A percentile compares a stretch with the other conserved stretches of the same genome.
phyloP scores from a whole-genome alignment of 1,284 basidiomycete genomes.

The Phylloporus sp. region DNA sequence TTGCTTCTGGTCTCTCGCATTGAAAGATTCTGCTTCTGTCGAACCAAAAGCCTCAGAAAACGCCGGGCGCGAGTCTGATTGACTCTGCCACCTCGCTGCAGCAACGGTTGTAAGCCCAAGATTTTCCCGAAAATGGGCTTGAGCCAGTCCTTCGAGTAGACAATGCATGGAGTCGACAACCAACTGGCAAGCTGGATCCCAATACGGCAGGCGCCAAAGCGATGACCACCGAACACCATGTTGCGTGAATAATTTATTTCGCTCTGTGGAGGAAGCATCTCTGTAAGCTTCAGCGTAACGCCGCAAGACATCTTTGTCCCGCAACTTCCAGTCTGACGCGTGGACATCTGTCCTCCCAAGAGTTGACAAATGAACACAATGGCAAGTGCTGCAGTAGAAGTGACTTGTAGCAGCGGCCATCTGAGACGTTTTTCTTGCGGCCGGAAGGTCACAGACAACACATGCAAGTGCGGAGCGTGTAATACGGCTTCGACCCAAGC shows the following conservation, averaged over 20 bases:
- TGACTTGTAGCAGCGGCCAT: too few relatives aligned
- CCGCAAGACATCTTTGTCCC: not conserved
- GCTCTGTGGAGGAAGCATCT: not conserved
- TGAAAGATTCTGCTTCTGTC: too few relatives aligned
- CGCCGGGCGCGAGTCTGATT: too few relatives aligned
- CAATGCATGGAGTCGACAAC: not conserved
- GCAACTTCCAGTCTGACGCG: not conserved
- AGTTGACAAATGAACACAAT: not conserved
- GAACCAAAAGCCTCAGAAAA: too few relatives aligned
- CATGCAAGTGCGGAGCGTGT: not conserved
- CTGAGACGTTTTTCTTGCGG: too few relatives aligned
- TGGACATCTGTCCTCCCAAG: not conserved
- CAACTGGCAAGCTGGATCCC: not conserved
- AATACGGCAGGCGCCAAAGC: not conserved
- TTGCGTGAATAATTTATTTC: not conserved
- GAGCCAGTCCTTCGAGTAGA: not conserved
- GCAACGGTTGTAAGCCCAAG: not conserved
- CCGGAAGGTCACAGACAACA: too few relatives aligned
- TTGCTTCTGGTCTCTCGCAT: too few relatives aligned
- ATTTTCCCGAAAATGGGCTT: not conserved
- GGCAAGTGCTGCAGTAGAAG: not conserved
- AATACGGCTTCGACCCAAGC: not conserved
- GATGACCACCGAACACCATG: not conserved
- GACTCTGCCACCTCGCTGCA: too few relatives aligned
- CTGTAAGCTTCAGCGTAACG: not conserved